phyloP scores from a whole-genome alignment of 164 flowering plant genomes.

The Vitis rotundifolia region DNA sequence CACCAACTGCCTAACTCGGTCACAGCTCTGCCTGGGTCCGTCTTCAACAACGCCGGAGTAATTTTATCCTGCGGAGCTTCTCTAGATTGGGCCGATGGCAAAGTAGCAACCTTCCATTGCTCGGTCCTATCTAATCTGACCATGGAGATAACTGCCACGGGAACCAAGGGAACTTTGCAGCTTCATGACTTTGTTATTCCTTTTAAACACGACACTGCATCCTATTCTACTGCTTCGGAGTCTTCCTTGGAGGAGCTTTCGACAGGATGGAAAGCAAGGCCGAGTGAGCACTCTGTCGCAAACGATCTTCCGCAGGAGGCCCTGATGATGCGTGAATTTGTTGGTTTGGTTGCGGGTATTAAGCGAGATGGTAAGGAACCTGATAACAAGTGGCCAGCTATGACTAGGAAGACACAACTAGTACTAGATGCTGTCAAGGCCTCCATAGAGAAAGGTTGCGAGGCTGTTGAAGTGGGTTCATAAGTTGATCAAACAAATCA shows the following conservation, averaged over 20 bases:
- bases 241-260: constrained; percentile 24
- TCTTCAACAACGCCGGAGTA: constrained; percentile 38
- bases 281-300: constrained; percentile 18
- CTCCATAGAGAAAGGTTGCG: constrained; percentile 30
- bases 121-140: constrained; percentile 32
- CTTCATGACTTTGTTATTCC: constrained; percentile 36
- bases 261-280: constrained; percentile 24
- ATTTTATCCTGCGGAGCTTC: constrained; percentile 34
- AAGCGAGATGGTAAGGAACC: constrained; percentile 18
- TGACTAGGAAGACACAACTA: constrained; percentile 38
- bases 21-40: constrained; percentile 26
- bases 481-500: too few species aligned
- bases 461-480: constrained; percentile 16
- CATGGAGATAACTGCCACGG: constrained; percentile 28
- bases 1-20: constrained; percentile 44
- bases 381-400: constrained; percentile 32
- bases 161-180: constrained; percentile 30
- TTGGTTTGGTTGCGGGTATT: constrained; percentile 25
- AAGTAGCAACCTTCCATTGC: constrained; percentile 41
- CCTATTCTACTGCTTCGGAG: constrained; percentile 16
- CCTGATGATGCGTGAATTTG: constrained; percentile 37
- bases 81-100: constrained; percentile 42
- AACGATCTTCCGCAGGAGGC: constrained; percentile 44
- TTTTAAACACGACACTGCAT: constrained; percentile 20
- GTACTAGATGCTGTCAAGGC: constrained; percentile 38